Evolutionary conservation across 1,139 yeast species (phyloP).

Genomic region (Kurtzmaniella quercitrusa): DNA sequence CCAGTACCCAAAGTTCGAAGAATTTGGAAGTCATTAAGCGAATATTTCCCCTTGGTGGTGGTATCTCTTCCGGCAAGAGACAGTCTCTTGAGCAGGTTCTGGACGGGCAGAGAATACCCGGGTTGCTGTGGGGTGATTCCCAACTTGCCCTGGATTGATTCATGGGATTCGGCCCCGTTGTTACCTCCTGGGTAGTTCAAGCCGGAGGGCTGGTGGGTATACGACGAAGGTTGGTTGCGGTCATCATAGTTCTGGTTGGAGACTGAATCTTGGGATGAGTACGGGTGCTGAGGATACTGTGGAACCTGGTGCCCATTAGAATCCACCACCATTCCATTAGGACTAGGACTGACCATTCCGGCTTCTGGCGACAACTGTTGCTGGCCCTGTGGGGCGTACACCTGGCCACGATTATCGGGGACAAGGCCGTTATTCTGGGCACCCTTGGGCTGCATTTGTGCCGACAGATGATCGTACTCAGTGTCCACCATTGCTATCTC

Average conservation of each 20-base stretch:
- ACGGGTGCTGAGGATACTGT: not conserved
- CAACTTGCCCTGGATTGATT: not conserved
- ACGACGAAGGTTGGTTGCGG: not conserved
- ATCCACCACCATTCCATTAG: not conserved
- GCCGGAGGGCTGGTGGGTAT: slow-evolving; percentile 2
- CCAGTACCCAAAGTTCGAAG: slow-evolving; percentile 60
- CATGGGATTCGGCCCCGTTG: slow-evolving; percentile 11
- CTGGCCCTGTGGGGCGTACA: not conserved
- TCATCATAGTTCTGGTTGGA: not conserved
- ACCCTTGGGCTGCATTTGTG: not conserved
- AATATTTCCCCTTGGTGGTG: slow-evolving; percentile 49
- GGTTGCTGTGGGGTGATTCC: not conserved
- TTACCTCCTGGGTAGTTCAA: slow-evolving; percentile 7
- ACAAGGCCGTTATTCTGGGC: not conserved
- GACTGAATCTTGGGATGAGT: not conserved
- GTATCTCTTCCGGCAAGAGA: slow-evolving; percentile 1
- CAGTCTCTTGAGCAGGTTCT: not conserved
- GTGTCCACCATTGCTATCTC: slow-evolving; percentile 10
- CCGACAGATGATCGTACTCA: not conserved
- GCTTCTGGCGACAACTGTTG: not conserved
- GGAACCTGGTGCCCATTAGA: not conserved
- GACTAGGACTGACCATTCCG: not conserved
- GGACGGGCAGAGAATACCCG: not conserved
- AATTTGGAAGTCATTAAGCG: slow-evolving; percentile 48
- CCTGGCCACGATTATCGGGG: not conserved